These are phyloP conservation scores for Inga oerstediana DNA, from an alignment of 306 rosid genomes.

Conservation along the genomic window DNA sequence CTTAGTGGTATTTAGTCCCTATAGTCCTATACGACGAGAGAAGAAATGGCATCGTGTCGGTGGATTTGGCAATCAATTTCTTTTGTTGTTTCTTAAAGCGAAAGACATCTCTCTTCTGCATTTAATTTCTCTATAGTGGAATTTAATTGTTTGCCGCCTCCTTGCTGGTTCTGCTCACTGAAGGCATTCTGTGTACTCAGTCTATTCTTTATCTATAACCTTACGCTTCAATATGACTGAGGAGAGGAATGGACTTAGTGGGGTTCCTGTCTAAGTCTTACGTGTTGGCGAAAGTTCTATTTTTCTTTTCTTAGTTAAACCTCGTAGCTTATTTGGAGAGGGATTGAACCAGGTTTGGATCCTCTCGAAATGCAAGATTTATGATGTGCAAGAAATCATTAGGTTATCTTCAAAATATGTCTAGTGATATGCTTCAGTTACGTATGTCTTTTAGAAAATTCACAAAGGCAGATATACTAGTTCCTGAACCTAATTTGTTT, in stretches of 20 bases:
- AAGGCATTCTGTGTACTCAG: neutral
- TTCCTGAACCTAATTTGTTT: constrained; percentile 12
- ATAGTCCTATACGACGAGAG: neutral
- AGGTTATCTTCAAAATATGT: neutral
- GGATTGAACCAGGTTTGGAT: neutral
- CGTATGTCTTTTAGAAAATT: neutral
- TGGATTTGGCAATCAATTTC: neutral
- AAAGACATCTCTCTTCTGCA: neutral
- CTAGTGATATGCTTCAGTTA: neutral
- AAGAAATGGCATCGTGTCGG: constrained; percentile 18
- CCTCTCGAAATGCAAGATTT: neutral
- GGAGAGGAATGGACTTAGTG: neutral
- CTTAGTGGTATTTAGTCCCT: neutral
- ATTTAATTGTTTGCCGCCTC: neutral
- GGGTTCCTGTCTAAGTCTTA: neutral
- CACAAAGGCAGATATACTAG: neutral
- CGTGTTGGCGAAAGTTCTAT: neutral
- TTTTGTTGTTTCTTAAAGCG: neutral
- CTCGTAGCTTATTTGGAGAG: neutral
- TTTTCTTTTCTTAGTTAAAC: neutral
- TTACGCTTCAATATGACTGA: neutral
- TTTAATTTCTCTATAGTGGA: neutral
- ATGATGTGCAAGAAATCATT: neutral
- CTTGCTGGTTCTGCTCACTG: neutral
- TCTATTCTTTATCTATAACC: neutral